phyloP scores from a whole-genome alignment of 345 rosid genomes.

The Corymbia maculata region DNA sequence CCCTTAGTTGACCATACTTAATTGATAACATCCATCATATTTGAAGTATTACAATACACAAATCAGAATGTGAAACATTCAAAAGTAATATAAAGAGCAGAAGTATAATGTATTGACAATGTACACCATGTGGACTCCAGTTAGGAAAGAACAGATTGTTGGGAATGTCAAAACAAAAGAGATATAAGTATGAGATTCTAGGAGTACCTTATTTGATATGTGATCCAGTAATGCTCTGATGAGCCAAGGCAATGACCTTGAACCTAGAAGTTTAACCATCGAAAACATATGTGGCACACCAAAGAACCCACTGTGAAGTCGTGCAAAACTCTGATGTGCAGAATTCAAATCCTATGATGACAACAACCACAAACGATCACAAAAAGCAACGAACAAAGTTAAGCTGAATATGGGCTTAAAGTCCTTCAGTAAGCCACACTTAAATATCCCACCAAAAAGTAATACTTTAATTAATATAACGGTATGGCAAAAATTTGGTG shows the following conservation, averaged over 20 bases:
- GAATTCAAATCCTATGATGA: slow-evolving; percentile 75
- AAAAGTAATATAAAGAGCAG: background rate
- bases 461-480: background rate
- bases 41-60: background rate
- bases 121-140: background rate
- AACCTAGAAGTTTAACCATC: slow-evolving; percentile 78
- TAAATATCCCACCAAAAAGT: background rate
- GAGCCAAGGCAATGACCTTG: slow-evolving; percentile 97
- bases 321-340: slow-evolving; percentile 96
- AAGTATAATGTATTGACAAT: background rate
- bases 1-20: background rate
- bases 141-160: background rate
- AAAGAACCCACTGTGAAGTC: slow-evolving; percentile 87
- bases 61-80: background rate
- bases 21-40: background rate
- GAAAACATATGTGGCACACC: slow-evolving; percentile 89
- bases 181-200: background rate
- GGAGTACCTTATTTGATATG: slow-evolving; percentile 80
- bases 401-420: background rate
- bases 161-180: background rate
- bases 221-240: slow-evolving; percentile 92
- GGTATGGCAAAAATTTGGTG: background rate
- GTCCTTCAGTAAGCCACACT: background rate
- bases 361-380: background rate
- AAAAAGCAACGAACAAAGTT: background rate